These are phyloP conservation scores for Drechslerella stenobrocha DNA, from an alignment of 2,329 filamentous ascomycete genomes.

Conservation along the genomic window DNA sequence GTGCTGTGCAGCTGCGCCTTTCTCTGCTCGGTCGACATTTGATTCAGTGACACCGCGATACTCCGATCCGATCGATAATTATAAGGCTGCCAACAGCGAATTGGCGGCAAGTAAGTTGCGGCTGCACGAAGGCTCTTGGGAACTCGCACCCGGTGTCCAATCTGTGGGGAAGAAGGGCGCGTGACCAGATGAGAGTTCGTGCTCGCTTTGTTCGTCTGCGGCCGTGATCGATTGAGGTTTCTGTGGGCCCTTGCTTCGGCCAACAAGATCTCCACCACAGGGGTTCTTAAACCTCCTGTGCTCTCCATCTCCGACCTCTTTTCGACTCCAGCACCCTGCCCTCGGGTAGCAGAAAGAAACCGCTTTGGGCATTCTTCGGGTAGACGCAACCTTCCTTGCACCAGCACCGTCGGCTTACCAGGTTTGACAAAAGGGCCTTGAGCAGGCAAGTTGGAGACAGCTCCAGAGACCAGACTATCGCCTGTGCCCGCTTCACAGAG, in stretches of 20 bases:
- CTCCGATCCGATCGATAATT: too few relatives aligned
- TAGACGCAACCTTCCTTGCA: slow-evolving; percentile 35
- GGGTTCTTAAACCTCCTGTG: slow-evolving; percentile 19
- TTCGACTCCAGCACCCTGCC: slow-evolving; percentile 4
- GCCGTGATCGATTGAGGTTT: background rate
- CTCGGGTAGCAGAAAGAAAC: slow-evolving; percentile 21
- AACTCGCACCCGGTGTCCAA: background rate
- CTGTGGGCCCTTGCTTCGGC: too few relatives aligned
- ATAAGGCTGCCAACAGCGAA: too few relatives aligned
- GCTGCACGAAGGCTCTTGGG: background rate
- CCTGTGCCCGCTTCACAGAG: slow-evolving; percentile 9
- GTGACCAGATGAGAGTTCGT: background rate
- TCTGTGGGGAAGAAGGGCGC: background rate
- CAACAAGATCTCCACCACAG: too few relatives aligned
- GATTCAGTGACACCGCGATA: too few relatives aligned
- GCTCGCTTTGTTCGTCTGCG: background rate
- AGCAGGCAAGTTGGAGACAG: too few relatives aligned
- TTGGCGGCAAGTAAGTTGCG: too few relatives aligned
- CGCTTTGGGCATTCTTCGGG: slow-evolving; percentile 24
- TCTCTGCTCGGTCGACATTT: too few relatives aligned
- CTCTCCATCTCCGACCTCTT: background rate
- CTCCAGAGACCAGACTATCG: background rate
- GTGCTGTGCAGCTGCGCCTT: too few relatives aligned
- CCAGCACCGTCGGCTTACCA: too few relatives aligned
- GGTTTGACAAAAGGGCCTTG: too few relatives aligned